Evolutionary conservation across 441 rosid species (phyloP), one percentile per base, ranked within the genome.

Genomic region (Erodium moschatum): DNA sequence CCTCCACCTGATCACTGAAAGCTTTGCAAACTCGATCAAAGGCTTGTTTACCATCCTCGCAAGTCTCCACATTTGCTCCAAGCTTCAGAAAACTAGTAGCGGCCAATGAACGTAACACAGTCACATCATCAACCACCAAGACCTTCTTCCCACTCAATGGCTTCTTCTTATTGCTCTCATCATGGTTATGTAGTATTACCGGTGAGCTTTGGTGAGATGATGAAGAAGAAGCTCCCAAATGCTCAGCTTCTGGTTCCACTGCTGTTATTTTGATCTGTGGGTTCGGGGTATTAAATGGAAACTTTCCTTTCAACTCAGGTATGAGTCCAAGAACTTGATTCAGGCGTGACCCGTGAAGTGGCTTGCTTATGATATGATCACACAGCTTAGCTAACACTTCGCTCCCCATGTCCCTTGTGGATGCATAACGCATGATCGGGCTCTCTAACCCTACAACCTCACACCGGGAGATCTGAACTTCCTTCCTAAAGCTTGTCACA

Each of bases 331-430:
- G 56, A 21, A 74, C 81, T 65, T 71, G 76, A 35, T 12, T 67
- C 60, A 86, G 70, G 1, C 83, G 83, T 0, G 82, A 79, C 44
- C 87, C 89, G 29, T 85, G 87, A 4, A 85, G 71, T 31, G 88
- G 87, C 40, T 76, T 79, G 3, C 69, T 21, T 6, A 82, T 70
- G 12, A 78, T 61, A 6, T 64, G 62, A 74, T 83, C 85, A 13
- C 73, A 68, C 0, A 66, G 75, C 5, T 62, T 67, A 44, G 65
- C 64, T 7, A 66, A 9, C 50, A 66, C 29, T 0, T 50, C 64
- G 4, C 46, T 69, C n/a, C 15, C 70, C 1, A 8, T 20, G 20
- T 66, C 73, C 35, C 20, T 48, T 5, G 65, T 20, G 60, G 24
- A 58, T 3, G 50, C 62, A 2, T 18, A 72, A 16, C 70, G 21